Evolutionary conservation across 2,329 filamentous ascomycete species (phyloP), one percentile per base, ranked within the genome.

Genomic region (Aspergillus awamori): DNA sequence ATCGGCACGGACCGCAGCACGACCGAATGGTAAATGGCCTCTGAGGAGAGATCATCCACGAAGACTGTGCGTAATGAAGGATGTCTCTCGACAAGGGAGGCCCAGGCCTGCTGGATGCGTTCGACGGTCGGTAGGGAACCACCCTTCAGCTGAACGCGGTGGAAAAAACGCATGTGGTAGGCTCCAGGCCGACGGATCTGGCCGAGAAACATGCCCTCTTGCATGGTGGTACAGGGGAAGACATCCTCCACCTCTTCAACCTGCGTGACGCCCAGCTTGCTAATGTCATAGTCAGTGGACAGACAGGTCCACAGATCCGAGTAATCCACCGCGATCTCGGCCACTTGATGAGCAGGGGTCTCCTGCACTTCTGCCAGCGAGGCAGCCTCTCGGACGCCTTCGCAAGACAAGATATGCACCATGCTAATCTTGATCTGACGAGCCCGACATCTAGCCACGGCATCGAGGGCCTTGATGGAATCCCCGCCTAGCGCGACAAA

Each of bases 21-120:
- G 1, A 53, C 28, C 3, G 49, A 53, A 38, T 53, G 49, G 13
- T 33, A 53, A 5, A 38, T 38, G 26, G 28, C 28, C 2, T 51
- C 47, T 24, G n/a, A n/a, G 8, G 43, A 30, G 0, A 52, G 24
- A 15, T 38, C 78, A 0, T 86, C 76, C 0, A 92, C 76, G 67
- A 96, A 96, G 0, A 78, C 80, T 0, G 89, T 91, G 24, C 92
- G 83, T 4, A 96, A 72, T 15, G 93, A 85, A 1, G 90, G 79
- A 15, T 86, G 80, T 0, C 74, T 65, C 1, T 72, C 65, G 1
- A 78, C 68, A 2, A 74, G 69, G 15, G 63, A 63, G 33, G 74
- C 65, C 75, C 76, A 80, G 2, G 77, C 72, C 4, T 65, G 58
- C 53, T 72, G 74, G 65, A 80, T 72, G 24, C 71, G 72, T 3